A percentile compares a stretch with the other conserved stretches of the same genome.
Conservation (phyloP, 176 grass and related monocot genomes). For the Phoenix roebelenii region DNA sequence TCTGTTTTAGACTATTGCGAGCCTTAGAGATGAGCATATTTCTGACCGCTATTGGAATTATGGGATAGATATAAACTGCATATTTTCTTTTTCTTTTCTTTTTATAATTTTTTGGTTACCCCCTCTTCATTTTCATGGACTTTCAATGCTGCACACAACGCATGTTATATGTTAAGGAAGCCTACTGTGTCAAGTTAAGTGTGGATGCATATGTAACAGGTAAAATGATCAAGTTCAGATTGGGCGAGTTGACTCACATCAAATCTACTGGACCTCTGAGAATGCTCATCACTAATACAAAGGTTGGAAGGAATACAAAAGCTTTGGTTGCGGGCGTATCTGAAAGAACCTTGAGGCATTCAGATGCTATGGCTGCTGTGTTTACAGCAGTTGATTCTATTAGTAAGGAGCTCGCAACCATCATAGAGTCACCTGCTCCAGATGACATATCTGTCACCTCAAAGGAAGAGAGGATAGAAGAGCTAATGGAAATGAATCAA, state of each 20-base stretch:
- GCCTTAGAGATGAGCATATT: too few species aligned
- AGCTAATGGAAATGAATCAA: slow-evolving; percentile 97
- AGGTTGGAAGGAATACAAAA: slow-evolving; percentile 85
- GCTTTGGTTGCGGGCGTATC: slow-evolving; percentile 67
- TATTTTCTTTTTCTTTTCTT: too few species aligned
- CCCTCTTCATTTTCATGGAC: too few species aligned
- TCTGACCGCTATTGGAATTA: too few species aligned
- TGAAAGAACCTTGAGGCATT: slow-evolving; percentile 61
- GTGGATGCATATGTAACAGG: slow-evolving; percentile 29
- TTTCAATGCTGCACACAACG: too few species aligned
- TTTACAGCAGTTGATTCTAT: slow-evolving; percentile 72
- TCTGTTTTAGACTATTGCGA: too few species aligned
- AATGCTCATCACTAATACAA: slow-evolving; percentile 92
- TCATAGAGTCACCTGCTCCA: slow-evolving; percentile 44
- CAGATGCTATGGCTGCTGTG: slow-evolving; percentile 52
- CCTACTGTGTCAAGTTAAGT: slow-evolving; percentile 7
- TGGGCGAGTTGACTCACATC: slow-evolving; percentile 46
- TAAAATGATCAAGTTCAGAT: slow-evolving; percentile 89
- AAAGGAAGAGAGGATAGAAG: slow-evolving; percentile 76
- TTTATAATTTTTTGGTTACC: too few species aligned
- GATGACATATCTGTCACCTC: slow-evolving; percentile 47
- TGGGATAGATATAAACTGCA: too few species aligned
- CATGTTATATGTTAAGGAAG: too few species aligned
- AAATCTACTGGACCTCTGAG: slow-evolving; percentile 46
- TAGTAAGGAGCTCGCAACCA: slow-evolving; percentile 53